Base-by-base conservation (phyloP, 2,329 filamentous ascomycete genomes). In the Cladosporium sphaerospermum region DNA sequence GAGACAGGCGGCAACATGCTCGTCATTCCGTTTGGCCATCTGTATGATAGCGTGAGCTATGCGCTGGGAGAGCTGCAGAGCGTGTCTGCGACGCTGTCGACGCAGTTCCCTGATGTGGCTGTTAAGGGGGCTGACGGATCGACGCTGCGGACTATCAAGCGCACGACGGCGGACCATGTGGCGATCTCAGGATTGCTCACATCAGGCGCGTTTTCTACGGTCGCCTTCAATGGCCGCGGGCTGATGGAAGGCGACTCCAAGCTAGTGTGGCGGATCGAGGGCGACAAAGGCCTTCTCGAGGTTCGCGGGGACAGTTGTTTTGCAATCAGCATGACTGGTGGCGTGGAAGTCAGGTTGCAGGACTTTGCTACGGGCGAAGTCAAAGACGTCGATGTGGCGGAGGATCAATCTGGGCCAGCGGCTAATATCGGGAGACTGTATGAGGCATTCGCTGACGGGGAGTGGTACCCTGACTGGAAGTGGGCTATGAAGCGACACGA, bases 211-310 rank as follows among this genome's bases (percentile, higher is more conserved):
- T 71, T 72, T 0, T 59, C 80, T 0, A 70, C 71, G 0, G 57
- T 75, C n/a, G 71, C 72, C 4, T 72, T 76, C 56, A 73, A 75
- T 3, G 71, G 73, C 11, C 78, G 79, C 0, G 69, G 73, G 13
- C 70, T 74, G 0, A 80, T 81, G 61, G 73, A 73, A 0, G 74
- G 69, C 1, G 72, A 75, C 0, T 70, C 75, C 0, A 69, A 66
- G 2, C 61, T 79, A 0, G 63, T 72, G 0, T 82, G 79, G 76
- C 72, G 68, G 6, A 73, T 83, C 37, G 68, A 74, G 42, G 78
- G 80, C 7, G 66, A 70, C 3, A 70, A 71, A 44, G 72, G 69
- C 0, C 69, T 73, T 56, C 62, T 75, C 46, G 64, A 64, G 11
- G 64, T 74, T 7, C 68, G 41, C 3, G 40, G 50, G 11, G 39